Evolutionary conservation across 108 stramenopile species (phyloP).

Genomic region (Pseudonitzschia delicatissima): DNA sequence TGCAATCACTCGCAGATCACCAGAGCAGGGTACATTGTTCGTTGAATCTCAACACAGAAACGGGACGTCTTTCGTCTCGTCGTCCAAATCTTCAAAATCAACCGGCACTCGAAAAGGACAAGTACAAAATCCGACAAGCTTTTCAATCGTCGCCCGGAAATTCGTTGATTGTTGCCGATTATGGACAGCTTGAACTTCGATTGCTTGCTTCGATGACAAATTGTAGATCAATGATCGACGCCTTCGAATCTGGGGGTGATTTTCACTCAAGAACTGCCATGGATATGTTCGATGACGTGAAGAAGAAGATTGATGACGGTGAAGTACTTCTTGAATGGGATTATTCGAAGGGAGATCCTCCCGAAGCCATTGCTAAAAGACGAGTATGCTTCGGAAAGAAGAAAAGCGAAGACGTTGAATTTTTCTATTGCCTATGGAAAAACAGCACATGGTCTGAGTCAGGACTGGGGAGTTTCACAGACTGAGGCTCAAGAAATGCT

Average conservation of each 20-base stretch:
- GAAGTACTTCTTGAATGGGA: slow-evolving; percentile 99
- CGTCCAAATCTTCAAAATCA: slow-evolving; percentile 99
- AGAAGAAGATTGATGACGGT: slow-evolving; percentile 86
- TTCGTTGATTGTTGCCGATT: slow-evolving; percentile 96
- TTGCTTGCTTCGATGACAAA: slow-evolving; percentile 94
- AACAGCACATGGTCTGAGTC: slow-evolving; percentile 94
- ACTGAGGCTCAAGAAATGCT: slow-evolving; percentile 93
- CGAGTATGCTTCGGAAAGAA: slow-evolving; percentile 93
- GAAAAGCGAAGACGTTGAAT: slow-evolving; percentile 98
- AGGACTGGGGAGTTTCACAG: slow-evolving; percentile 93
- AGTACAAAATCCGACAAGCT: slow-evolving; percentile 89
- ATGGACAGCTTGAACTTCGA: slow-evolving; percentile 98
- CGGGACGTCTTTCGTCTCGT: slow-evolving; percentile 94
- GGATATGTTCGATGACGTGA: slow-evolving; percentile 97
- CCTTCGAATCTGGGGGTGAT: slow-evolving; percentile 95
- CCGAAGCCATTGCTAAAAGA: slow-evolving; percentile 97
- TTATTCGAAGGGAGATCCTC: slow-evolving; percentile 82
- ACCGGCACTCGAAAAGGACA: slow-evolving; percentile 98
- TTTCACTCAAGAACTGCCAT: slow-evolving; percentile 98
- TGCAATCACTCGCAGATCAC: slow-evolving; percentile 88
- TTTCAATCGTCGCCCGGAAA: slow-evolving; percentile 92
- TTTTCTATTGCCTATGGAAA: slow-evolving; percentile 99
- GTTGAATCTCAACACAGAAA: slow-evolving; percentile 98
- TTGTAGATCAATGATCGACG: slow-evolving; percentile 96
- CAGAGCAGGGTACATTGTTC: slow-evolving; percentile 94